A percentile compares a stretch with the other conserved stretches of the same genome.
phyloP scores from a whole-genome alignment of 2,329 filamentous ascomycete species.

The Pseudogymnoascus pannorum region DNA sequence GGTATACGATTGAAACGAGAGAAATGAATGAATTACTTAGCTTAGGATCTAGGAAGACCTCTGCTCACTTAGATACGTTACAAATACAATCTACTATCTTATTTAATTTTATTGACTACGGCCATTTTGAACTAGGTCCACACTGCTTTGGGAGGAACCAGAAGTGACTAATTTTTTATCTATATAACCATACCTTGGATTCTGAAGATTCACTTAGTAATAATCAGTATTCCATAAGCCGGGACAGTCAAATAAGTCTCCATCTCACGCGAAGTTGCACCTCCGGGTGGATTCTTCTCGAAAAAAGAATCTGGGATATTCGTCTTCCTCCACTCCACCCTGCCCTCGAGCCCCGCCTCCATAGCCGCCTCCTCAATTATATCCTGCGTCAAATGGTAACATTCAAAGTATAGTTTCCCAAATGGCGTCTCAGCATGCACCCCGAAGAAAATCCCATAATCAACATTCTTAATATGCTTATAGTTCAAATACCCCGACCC shows the following conservation, averaged over 20 bases:
- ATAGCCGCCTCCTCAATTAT: slow-evolving; percentile 26
- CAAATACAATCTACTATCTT: background rate
- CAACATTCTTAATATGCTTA: slow-evolving; percentile 16
- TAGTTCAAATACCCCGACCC: slow-evolving; percentile 19
- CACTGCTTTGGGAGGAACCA: background rate
- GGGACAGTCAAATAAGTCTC: slow-evolving; percentile 21
- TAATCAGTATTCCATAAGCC: slow-evolving; percentile 22
- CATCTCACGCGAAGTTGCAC: slow-evolving; percentile 22
- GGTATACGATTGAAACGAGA: background rate
- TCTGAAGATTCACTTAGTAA: slow-evolving; percentile 16
- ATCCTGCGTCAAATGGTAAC: slow-evolving; percentile 25
- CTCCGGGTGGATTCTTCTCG: slow-evolving; percentile 18
- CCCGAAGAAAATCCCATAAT: slow-evolving; percentile 19
- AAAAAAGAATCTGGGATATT: slow-evolving; percentile 21
- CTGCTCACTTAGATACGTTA: background rate
- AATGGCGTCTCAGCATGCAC: slow-evolving; percentile 17
- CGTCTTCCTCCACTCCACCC: slow-evolving; percentile 23
- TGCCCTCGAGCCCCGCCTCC: slow-evolving; percentile 24
- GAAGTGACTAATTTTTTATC: background rate
- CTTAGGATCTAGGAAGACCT: background rate
- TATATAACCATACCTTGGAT: background rate
- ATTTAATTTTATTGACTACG: background rate
- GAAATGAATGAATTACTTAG: background rate
- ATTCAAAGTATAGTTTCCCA: slow-evolving; percentile 22
- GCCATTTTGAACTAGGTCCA: background rate